These are phyloP conservation scores for Magnusiomyces tetraspermus DNA, from an alignment of 1,139 yeast genomes.

Conservation along the genomic window DNA sequence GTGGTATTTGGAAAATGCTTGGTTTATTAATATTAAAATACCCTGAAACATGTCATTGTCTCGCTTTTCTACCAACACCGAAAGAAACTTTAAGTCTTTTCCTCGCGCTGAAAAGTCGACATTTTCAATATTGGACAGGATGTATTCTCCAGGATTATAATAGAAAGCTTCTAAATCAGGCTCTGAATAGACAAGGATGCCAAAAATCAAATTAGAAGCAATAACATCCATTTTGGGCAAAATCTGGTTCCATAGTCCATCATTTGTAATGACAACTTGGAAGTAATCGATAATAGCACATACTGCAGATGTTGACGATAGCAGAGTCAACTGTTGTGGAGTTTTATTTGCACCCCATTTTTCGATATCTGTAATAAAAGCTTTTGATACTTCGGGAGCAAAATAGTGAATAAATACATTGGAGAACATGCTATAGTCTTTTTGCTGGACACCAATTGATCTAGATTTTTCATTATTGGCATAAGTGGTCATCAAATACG, in stretches of 20 bases:
- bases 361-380: constrained; percentile 9
- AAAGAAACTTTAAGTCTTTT: constrained; percentile 70
- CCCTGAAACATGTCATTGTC: constrained; percentile 53
- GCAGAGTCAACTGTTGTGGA: constrained; percentile 5
- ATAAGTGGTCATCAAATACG: constrained; percentile 4
- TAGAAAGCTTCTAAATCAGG: constrained; percentile 67
- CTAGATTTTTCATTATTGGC: not conserved
- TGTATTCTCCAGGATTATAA: constrained; percentile 83
- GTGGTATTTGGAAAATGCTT: constrained; percentile 39
- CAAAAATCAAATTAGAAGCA: constrained; percentile 65
- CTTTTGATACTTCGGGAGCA: constrained; percentile 12
- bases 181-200: constrained; percentile 63
- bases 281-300: constrained; percentile 35
- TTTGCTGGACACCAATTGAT: not conserved
- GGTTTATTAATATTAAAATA: constrained; percentile 56
- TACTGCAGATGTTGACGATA: not conserved
- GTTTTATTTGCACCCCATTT: constrained; percentile 3
- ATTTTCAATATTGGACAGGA: constrained; percentile 65
- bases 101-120: constrained; percentile 67
- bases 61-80: constrained; percentile 59
- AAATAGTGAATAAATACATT: constrained; percentile 10
- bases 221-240: constrained; percentile 63
- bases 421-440: constrained; percentile 5
- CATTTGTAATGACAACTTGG: constrained; percentile 59
- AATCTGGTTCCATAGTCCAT: constrained; percentile 58